phyloP scores from a whole-genome alignment of 1,284 basidiomycete species.

The Sporisorium scitamineum region DNA sequence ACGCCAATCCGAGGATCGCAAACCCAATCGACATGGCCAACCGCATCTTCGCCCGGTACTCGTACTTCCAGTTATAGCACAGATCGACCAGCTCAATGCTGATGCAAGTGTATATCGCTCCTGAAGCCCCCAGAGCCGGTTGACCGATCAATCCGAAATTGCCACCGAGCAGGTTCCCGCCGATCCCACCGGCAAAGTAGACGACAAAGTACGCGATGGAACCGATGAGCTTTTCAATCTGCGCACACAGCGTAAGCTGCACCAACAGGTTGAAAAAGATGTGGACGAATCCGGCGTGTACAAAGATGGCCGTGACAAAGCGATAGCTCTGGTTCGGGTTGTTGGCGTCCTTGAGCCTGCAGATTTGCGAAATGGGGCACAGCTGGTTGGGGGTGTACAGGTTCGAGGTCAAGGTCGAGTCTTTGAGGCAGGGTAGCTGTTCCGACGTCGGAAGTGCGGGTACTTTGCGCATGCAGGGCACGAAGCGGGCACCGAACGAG shows the following conservation, averaged over 20 bases:
- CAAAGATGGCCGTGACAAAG: conserved; percentile 75
- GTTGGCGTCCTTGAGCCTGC: conserved; percentile 78
- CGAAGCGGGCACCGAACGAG: conserved; percentile 87
- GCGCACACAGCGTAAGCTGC: conserved; percentile 81
- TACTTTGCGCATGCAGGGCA: conserved; percentile 81
- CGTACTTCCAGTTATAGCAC: conserved; percentile 88
- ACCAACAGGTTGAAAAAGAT: conserved; percentile 88
- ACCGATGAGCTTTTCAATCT: conserved; percentile 75
- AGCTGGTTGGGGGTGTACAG: conserved; percentile 69
- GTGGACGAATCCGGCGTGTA: conserved; percentile 89
- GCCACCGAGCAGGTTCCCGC: conserved; percentile 80
- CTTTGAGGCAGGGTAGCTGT: conserved; percentile 74
- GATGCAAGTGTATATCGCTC: conserved; percentile 91
- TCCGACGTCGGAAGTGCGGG: conserved; percentile 71
- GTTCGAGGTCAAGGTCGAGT: conserved; percentile 71
- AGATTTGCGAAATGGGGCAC: conserved; percentile 85
- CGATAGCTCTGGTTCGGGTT: conserved; percentile 87
- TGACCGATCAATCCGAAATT: conserved; percentile 87
- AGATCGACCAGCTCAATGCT: conserved; percentile 86
- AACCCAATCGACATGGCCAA: conserved; percentile 85
- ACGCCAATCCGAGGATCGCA: conserved; percentile 82
- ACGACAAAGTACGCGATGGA: conserved; percentile 82
- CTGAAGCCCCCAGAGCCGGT: conserved; percentile 90
- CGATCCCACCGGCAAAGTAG: conserved; percentile 89
- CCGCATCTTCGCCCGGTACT: conserved; percentile 70